Conservation (phyloP, 2,329 filamentous ascomycete genomes). For the Fonsecaea monophora region DNA sequence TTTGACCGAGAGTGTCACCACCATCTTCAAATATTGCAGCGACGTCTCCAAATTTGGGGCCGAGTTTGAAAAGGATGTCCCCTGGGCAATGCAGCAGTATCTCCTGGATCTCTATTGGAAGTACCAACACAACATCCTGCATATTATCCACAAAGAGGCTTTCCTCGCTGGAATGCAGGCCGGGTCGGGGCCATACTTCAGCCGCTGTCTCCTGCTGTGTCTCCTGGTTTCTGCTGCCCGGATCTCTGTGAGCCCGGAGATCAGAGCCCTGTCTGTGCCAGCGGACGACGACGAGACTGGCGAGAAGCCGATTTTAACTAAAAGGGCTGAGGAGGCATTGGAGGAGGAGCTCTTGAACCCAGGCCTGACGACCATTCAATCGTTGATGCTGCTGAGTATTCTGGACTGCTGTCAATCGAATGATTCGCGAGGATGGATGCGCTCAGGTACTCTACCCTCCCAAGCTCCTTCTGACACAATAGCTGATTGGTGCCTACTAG, state of each 20-base stretch:
- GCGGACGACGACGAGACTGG: slow-evolving; percentile 6
- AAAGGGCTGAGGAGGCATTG: slow-evolving; percentile 19
- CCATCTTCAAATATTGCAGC: slow-evolving; percentile 21
- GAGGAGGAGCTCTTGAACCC: slow-evolving; percentile 25
- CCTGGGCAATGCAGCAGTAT: slow-evolving; percentile 26
- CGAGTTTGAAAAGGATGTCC: slow-evolving; percentile 22
- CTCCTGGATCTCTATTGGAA: slow-evolving; percentile 28
- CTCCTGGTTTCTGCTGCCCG: slow-evolving; percentile 25
- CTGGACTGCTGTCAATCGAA: slow-evolving; percentile 24
- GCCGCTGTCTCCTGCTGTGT: slow-evolving; percentile 26
- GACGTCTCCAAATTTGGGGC: slow-evolving; percentile 18
- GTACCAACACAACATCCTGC: slow-evolving; percentile 23
- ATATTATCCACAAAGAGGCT: slow-evolving; percentile 28
- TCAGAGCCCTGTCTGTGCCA: slow-evolving; percentile 15
- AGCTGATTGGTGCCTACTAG: neutral
- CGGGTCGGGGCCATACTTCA: slow-evolving; percentile 21
- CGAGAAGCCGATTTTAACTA: slow-evolving; percentile 15
- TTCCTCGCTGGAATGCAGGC: slow-evolving; percentile 25
- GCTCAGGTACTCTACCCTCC: slow-evolving; percentile 18
- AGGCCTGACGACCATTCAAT: slow-evolving; percentile 19
- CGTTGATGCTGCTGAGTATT: slow-evolving; percentile 24
- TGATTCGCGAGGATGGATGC: slow-evolving; percentile 24
- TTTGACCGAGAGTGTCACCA: slow-evolving; percentile 20
- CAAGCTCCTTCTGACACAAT: neutral
- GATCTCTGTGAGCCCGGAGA: slow-evolving; percentile 18